Evolutionary conservation across 1,284 basidiomycete species (phyloP).

Genomic region (Ustilago nuda): DNA sequence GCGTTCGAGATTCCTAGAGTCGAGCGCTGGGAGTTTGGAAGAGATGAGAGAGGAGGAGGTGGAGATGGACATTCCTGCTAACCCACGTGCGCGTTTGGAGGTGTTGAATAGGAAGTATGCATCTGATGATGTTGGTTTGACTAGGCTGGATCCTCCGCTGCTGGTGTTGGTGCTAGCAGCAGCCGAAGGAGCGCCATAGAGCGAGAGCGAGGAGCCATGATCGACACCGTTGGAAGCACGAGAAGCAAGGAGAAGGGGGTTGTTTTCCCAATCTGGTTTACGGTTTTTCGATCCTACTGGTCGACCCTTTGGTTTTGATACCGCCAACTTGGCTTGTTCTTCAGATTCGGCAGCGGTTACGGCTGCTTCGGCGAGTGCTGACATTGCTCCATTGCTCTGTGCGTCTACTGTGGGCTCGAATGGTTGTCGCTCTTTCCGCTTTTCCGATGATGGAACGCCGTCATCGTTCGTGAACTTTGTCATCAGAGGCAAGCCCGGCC

Average conservation of each 20-base stretch:
- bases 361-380: slow-evolving; percentile 31
- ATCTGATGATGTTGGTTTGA: slow-evolving; percentile 48
- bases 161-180: background rate
- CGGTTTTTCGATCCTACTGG: slow-evolving; percentile 42
- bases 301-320: slow-evolving; percentile 32
- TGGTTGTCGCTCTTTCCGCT: slow-evolving; percentile 46
- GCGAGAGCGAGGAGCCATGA: slow-evolving; percentile 23
- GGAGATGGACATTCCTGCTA: slow-evolving; percentile 39
- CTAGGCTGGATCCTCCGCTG: slow-evolving; percentile 22
- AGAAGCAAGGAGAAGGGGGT: slow-evolving; percentile 26
- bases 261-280: slow-evolving; percentile 44
- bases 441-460: slow-evolving; percentile 30
- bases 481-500: slow-evolving; percentile 20
- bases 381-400: slow-evolving; percentile 28
- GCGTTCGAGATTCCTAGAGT: slow-evolving; percentile 30
- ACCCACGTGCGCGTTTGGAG: slow-evolving; percentile 33
- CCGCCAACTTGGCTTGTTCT: slow-evolving; percentile 14
- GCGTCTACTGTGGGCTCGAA: slow-evolving; percentile 20
- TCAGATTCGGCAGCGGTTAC: slow-evolving; percentile 26
- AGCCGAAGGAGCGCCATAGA: slow-evolving; percentile 23
- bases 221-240: slow-evolving; percentile 16
- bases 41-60: slow-evolving; percentile 36
- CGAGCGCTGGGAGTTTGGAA: slow-evolving; percentile 28
- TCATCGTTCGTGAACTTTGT: background rate
- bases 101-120: slow-evolving; percentile 57